These are phyloP conservation scores for Gamsiella multidivaricata DNA, from an alignment of 192 early-diverging fungal species.

Conservation along the genomic window DNA sequence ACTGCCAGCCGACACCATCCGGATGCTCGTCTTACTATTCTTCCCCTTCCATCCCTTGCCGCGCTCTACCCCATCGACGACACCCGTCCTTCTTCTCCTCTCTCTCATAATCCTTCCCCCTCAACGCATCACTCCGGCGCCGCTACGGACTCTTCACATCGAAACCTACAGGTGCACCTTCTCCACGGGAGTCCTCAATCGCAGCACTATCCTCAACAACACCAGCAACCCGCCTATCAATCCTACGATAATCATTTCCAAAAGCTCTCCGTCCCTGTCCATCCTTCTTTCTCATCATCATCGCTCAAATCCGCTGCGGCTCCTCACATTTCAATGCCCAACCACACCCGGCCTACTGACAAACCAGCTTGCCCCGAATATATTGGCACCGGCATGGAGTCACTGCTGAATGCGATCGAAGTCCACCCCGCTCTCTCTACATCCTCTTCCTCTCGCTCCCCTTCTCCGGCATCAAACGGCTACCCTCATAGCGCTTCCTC, in stretches of 20 bases:
- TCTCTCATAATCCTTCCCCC: conserved; percentile 4
- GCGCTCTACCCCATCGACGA: conserved; percentile 47
- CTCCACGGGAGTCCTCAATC: conserved; percentile 24
- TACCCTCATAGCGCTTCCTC: conserved; percentile 16
- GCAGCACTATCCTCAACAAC: conserved; percentile 6
- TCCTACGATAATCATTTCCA: conserved; percentile 37
- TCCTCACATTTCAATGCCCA: background rate
- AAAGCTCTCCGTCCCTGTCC: conserved; percentile 17
- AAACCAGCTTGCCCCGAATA: conserved; percentile 23
- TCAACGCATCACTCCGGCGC: conserved; percentile 14
- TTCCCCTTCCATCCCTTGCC: conserved; percentile 47
- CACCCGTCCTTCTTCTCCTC: background rate
- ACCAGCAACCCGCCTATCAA: conserved; percentile 31
- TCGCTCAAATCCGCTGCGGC: background rate
- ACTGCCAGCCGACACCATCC: conserved; percentile 51
- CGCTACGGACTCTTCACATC: conserved; percentile 16
- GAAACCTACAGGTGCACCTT: conserved; percentile 15
- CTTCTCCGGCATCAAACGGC: conserved; percentile 24
- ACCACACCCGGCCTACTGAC: background rate
- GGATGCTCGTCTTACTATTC: conserved; percentile 51
- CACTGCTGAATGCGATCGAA: conserved; percentile 45
- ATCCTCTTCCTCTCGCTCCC: conserved; percentile 34
- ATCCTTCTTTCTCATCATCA: background rate
- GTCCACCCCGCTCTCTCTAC: conserved; percentile 38
- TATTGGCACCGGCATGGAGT: conserved; percentile 49